Percentiles rank a stretch among this genome's conserved stretches.
phyloP scores from a whole-genome alignment of 495 filamentous ascomycete species.

The Chaetomidium leptoderma region DNA sequence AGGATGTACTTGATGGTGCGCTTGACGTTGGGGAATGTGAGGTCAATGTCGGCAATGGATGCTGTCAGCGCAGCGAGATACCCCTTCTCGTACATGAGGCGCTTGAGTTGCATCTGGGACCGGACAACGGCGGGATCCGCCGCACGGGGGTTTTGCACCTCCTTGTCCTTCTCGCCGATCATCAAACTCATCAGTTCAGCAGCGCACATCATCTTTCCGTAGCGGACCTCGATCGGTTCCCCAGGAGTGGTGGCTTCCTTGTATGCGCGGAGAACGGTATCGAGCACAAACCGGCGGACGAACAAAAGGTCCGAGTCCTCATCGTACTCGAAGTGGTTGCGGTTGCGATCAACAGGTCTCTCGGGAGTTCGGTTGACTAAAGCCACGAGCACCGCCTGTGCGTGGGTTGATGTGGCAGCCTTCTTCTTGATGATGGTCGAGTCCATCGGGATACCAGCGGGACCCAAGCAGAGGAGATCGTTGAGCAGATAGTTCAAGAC shows the following conservation, averaged over 20 bases:
- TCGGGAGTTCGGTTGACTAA: slow-evolving; percentile 86
- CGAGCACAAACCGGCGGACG: slow-evolving; percentile 88
- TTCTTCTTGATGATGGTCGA: slow-evolving; percentile 76
- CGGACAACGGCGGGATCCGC: slow-evolving; percentile 32
- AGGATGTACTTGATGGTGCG: slow-evolving; percentile 94
- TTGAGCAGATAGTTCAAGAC: slow-evolving; percentile 91
- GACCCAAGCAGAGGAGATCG: slow-evolving; percentile 73
- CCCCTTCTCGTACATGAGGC: slow-evolving; percentile 97
- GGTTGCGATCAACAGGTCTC: slow-evolving; percentile 47
- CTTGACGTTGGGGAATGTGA: slow-evolving; percentile 90
- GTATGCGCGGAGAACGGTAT: slow-evolving; percentile 87
- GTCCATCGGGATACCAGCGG: slow-evolving; percentile 64
- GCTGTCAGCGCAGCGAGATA: slow-evolving; percentile 81
- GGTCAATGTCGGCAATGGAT: slow-evolving; percentile 93
- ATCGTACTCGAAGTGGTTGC: slow-evolving; percentile 56
- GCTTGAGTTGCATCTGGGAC: slow-evolving; percentile 72
- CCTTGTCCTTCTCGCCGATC: slow-evolving; percentile 71
- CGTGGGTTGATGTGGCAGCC: slow-evolving; percentile 74
- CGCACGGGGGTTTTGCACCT: slow-evolving; percentile 36
- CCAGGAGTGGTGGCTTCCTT: slow-evolving; percentile 77
- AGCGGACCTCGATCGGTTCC: slow-evolving; percentile 81
- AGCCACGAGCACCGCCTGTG: slow-evolving; percentile 77
- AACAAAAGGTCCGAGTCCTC: slow-evolving; percentile 87
- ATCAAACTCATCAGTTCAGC: slow-evolving; percentile 92
- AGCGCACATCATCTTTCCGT: slow-evolving; percentile 75